A percentile compares a stretch with the other conserved stretches of the same genome.
These are phyloP conservation scores for Boletus subparvulus DNA, from an alignment of 768 basidiomycete species.

Conservation along the genomic window DNA sequence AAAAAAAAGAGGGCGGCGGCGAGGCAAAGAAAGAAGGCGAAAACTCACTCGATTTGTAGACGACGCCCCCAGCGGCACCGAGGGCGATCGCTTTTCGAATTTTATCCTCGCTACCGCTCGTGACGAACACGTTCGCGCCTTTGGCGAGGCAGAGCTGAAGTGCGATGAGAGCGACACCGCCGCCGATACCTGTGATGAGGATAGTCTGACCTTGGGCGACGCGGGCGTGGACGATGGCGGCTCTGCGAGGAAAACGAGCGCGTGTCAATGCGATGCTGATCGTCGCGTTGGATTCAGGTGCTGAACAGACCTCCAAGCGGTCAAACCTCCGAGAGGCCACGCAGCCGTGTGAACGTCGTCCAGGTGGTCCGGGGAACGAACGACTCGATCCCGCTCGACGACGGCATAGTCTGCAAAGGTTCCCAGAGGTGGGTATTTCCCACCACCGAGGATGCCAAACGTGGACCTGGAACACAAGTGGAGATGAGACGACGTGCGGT, in stretches of 20 bases:
- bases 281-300: not conserved
- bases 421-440: conserved; percentile 52
- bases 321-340: conserved; percentile 75
- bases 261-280: not conserved
- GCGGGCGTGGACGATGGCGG: conserved; percentile 60
- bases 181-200: conserved; percentile 80
- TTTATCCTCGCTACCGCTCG: conserved; percentile 69
- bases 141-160: conserved; percentile 74
- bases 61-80: conserved; percentile 77
- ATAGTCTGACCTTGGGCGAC: conserved; percentile 67
- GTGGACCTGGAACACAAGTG: conserved; percentile 28
- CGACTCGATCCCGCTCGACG: conserved; percentile 67
- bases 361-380: conserved; percentile 65
- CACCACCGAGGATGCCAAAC: conserved; percentile 70
- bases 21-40: not conserved
- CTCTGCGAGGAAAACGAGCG: conserved; percentile 40
- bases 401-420: conserved; percentile 77
- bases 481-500: not conserved
- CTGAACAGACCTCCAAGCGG: conserved; percentile 73
- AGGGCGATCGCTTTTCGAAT: conserved; percentile 61
- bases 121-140: conserved; percentile 81
- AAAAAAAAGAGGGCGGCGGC: not conserved
- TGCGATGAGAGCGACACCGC: conserved; percentile 77
- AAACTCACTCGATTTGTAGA: conserved; percentile 62
- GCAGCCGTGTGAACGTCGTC: conserved; percentile 68